A percentile compares a stretch with the other conserved stretches of the same genome.
Conservation (phyloP, 495 filamentous ascomycete genomes). For the Penicillium paradoxum region DNA sequence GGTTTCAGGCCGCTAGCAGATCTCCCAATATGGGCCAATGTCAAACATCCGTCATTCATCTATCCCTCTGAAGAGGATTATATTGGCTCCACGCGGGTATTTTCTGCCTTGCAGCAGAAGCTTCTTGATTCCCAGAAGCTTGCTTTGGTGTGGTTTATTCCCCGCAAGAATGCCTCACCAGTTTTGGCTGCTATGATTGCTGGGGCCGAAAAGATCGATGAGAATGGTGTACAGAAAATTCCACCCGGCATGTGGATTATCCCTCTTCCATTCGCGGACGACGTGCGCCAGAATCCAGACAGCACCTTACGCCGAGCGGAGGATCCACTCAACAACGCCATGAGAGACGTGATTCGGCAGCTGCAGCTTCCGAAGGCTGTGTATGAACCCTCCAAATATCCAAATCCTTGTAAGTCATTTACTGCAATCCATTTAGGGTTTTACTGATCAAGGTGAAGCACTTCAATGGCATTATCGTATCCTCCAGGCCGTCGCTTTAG, state of each 20-base stretch:
- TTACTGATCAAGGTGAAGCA: slow-evolving; percentile 28
- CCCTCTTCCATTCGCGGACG: slow-evolving; percentile 85
- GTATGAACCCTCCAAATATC: slow-evolving; percentile 82
- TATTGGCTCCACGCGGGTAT: slow-evolving; percentile 87
- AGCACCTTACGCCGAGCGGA: slow-evolving; percentile 54
- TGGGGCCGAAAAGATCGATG: slow-evolving; percentile 60
- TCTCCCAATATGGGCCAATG: slow-evolving; percentile 79
- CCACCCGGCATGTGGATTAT: slow-evolving; percentile 88
- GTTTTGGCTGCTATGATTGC: slow-evolving; percentile 76
- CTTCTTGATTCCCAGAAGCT: slow-evolving; percentile 72
- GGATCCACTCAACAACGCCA: slow-evolving; percentile 67
- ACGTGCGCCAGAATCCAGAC: slow-evolving; percentile 70
- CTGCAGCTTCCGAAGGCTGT: slow-evolving; percentile 81
- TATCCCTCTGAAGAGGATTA: slow-evolving; percentile 90
- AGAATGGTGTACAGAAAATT: slow-evolving; percentile 59
- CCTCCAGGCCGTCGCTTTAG: slow-evolving; percentile 84
- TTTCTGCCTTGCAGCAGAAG: slow-evolving; percentile 85
- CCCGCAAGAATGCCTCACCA: slow-evolving; percentile 73
- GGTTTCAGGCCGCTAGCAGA: slow-evolving; percentile 82
- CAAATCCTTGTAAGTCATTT: slow-evolving; percentile 62
- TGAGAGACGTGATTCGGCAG: slow-evolving; percentile 77
- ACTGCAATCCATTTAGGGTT: not conserved
- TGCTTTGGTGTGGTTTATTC: slow-evolving; percentile 83
- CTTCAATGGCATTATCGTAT: slow-evolving; percentile 99
- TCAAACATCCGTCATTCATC: slow-evolving; percentile 82